phyloP scores from a whole-genome alignment of 2,329 filamentous ascomycete species.

The Tolypocladium cylindrosporum region DNA sequence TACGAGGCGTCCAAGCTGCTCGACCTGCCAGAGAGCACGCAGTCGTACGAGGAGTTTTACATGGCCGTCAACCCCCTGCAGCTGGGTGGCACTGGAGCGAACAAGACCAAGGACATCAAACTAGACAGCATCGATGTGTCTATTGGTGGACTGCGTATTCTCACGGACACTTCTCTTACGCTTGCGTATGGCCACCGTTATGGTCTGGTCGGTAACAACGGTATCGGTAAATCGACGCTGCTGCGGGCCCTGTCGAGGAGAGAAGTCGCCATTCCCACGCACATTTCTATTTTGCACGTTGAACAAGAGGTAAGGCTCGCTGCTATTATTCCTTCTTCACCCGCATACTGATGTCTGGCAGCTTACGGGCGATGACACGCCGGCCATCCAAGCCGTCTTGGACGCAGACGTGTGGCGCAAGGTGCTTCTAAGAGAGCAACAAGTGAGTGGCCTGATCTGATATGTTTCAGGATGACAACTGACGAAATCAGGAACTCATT shows the following conservation, averaged over 20 bases:
- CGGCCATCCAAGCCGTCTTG: constrained; percentile 86
- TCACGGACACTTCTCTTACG: constrained; percentile 83
- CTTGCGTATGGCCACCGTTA: constrained; percentile 89
- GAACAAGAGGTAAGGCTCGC: constrained; percentile 68
- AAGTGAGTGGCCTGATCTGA: constrained; percentile 38
- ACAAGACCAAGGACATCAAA: constrained; percentile 99
- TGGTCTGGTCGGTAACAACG: constrained; percentile 97
- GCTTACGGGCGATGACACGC: constrained; percentile 92
- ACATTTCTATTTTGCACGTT: constrained; percentile 97
- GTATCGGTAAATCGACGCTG: constrained; percentile 96
- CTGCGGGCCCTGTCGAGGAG: constrained; percentile 82
- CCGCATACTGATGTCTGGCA: constrained; percentile 20
- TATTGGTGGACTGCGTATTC: constrained; percentile 78
- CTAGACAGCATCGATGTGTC: constrained; percentile 92
- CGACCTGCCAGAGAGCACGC: constrained; percentile 68
- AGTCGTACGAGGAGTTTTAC: constrained; percentile 99
- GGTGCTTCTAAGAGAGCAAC: constrained; percentile 81
- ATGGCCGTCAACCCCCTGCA: constrained; percentile 98
- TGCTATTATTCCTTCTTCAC: too few species aligned
- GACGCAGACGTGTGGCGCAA: constrained; percentile 99
- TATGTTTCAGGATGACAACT: constrained; percentile 4
- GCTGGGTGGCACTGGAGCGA: constrained; percentile 57
- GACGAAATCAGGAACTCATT: constrained; percentile 54
- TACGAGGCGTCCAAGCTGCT: constrained; percentile 91
- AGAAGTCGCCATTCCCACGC: constrained; percentile 89